These are phyloP conservation scores for Dacryopinax spathularia DNA, from an alignment of 768 basidiomycete species.

Conservation along the genomic window DNA sequence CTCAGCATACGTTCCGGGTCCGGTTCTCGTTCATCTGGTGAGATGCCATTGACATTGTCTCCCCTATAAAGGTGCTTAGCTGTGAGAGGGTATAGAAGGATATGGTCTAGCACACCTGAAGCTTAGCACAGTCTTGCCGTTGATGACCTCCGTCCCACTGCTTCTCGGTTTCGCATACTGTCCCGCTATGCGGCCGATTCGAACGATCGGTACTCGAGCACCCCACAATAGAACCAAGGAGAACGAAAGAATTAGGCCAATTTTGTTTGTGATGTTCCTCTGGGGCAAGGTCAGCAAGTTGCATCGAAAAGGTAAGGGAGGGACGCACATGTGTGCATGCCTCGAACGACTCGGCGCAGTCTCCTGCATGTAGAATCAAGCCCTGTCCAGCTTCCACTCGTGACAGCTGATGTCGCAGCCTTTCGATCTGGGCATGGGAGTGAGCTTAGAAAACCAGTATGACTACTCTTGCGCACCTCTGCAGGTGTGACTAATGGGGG, in stretches of 20 bases:
- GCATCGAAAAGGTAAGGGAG: not conserved
- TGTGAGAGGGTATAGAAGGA: not conserved
- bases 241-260: slow-evolving; percentile 86
- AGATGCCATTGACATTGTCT: slow-evolving; percentile 87
- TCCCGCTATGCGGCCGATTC: slow-evolving; percentile 84
- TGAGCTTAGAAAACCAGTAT: no score
- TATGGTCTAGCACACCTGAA: slow-evolving; percentile 67
- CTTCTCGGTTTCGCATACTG: slow-evolving; percentile 93
- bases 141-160: slow-evolving; percentile 66
- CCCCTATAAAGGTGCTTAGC: slow-evolving; percentile 38
- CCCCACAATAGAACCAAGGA: slow-evolving; percentile 92
- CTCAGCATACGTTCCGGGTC: slow-evolving; percentile 81
- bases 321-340: slow-evolving; percentile 67
- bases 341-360: slow-evolving; percentile 93
- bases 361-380: slow-evolving; percentile 91
- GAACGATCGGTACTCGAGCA: slow-evolving; percentile 81
- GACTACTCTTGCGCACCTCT: slow-evolving; percentile 46
- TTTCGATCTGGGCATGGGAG: slow-evolving; percentile 45
- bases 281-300: slow-evolving; percentile 20
- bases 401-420: slow-evolving; percentile 62
- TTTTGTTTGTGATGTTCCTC: slow-evolving; percentile 79
- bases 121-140: slow-evolving; percentile 55
- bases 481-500: slow-evolving; percentile 87
- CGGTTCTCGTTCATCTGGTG: slow-evolving; percentile 65
- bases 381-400: slow-evolving; percentile 76